Conservation (phyloP, 2,329 filamentous ascomycete genomes). For the Fusarium robinianum region DNA sequence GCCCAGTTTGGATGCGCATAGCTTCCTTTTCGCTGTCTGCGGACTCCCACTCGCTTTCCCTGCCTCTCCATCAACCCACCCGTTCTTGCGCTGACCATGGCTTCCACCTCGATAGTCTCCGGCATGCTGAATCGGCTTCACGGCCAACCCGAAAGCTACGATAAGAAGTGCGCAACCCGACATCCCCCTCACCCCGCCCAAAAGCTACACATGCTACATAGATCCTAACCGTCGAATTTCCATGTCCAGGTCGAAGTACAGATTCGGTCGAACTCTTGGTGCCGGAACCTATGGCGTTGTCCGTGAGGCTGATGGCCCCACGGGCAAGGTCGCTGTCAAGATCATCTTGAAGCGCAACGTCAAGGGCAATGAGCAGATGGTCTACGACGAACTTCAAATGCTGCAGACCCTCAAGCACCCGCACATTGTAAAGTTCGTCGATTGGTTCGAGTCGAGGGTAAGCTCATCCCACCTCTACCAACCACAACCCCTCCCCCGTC, state of each 20-base stretch:
- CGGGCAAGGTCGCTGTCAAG: conserved; percentile 91
- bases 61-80: background rate
- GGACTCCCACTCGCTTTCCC: background rate
- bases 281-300: conserved; percentile 99
- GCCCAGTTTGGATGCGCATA: too few species aligned
- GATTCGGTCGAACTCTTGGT: conserved; percentile 89
- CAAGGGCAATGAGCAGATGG: conserved; percentile 97
- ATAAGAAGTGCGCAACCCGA: conserved; percentile 77
- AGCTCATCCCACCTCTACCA: conserved; percentile 36
- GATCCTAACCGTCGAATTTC: conserved; percentile 33
- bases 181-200: conserved; percentile 11
- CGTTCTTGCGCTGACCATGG: conserved; percentile 29
- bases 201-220: conserved; percentile 16
- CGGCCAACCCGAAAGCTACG: conserved; percentile 96
- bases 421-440: conserved; percentile 95
- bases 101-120: conserved; percentile 61
- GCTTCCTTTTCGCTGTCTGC: background rate
- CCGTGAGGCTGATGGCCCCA: conserved; percentile 84
- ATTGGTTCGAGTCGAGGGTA: conserved; percentile 99
- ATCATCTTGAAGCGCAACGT: conserved; percentile 99
- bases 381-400: conserved; percentile 95
- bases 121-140: conserved; percentile 95
- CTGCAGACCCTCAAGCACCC: conserved; percentile 88
- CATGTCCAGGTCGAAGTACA: conserved; percentile 73
- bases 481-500: conserved; percentile 4